These are phyloP conservation scores for Neofusicoccum parvum DNA, from an alignment of 2,329 filamentous ascomycete species.

Conservation along the genomic window DNA sequence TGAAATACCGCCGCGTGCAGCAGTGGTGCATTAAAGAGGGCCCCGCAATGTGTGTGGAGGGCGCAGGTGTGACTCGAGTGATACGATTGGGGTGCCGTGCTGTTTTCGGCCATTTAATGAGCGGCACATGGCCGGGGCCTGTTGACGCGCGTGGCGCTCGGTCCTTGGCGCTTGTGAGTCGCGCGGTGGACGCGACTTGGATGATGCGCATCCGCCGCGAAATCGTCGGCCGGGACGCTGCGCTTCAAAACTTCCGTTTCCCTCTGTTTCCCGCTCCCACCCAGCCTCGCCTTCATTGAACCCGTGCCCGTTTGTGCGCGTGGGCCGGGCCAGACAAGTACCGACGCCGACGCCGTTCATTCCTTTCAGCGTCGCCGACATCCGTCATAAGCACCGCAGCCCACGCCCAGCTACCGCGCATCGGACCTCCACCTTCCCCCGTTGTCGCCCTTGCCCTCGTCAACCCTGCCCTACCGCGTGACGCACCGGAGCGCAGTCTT, in stretches of 20 bases:
- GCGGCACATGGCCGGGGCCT: not conserved
- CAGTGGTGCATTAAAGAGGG: not conserved
- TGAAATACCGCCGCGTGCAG: not conserved
- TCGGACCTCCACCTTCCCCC: not conserved
- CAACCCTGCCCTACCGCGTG: not conserved
- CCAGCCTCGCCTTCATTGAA: not conserved
- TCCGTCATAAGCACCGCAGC: not conserved
- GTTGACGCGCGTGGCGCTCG: constrained; percentile 16
- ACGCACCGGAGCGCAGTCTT: not conserved
- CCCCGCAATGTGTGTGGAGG: not conserved
- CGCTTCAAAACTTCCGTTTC: constrained; percentile 1
- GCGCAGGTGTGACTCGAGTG: not conserved
- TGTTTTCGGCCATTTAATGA: not conserved
- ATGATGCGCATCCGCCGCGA: constrained; percentile 13
- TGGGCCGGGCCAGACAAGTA: not conserved
- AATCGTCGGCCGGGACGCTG: constrained; percentile 5
- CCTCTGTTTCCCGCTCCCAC: not conserved
- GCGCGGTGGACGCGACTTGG: constrained; percentile 3
- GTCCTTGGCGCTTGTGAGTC: not conserved
- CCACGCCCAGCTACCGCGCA: not conserved
- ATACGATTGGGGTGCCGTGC: not conserved
- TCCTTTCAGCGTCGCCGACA: not conserved
- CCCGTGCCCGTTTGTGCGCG: not conserved
- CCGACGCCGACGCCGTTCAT: constrained; percentile 9
- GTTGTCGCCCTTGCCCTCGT: not conserved